Percentiles rank a stretch among this genome's conserved stretches.
Conservation (phyloP, 2,329 filamentous ascomycete genomes). For the Catunica adiposa region DNA sequence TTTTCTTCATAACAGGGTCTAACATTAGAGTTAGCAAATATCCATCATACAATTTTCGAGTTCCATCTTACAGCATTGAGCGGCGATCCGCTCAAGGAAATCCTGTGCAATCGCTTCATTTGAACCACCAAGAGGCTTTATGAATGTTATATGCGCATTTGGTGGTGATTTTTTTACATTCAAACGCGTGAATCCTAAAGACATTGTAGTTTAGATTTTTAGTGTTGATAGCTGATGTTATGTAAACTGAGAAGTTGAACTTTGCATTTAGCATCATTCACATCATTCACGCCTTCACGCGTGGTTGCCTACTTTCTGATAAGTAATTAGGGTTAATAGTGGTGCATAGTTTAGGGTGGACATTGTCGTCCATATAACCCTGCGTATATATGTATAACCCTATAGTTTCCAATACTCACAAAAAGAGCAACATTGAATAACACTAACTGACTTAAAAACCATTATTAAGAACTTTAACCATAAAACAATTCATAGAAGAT, state of each 20-base stretch:
- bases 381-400: too few relatives aligned
- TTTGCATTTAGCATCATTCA: background rate
- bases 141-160: conserved; percentile 67
- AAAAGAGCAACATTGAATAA: too few relatives aligned
- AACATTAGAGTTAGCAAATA: background rate
- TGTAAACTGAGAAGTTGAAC: background rate
- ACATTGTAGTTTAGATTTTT: conserved; percentile 37
- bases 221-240: background rate
- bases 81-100: conserved; percentile 61
- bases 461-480: too few relatives aligned
- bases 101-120: conserved; percentile 47
- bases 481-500: too few relatives aligned
- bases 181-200: conserved; percentile 59
- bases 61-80: conserved; percentile 47
- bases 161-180: conserved; percentile 61
- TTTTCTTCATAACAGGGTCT: conserved; percentile 53
- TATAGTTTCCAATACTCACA: too few relatives aligned
- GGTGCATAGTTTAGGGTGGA: too few relatives aligned
- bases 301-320: too few relatives aligned
- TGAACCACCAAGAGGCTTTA: conserved; percentile 56
- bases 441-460: too few relatives aligned
- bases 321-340: too few relatives aligned
- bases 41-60: background rate
- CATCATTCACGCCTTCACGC: too few relatives aligned
- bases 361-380: too few relatives aligned